Percentiles rank a stretch among this genome's conserved stretches.
These are phyloP conservation scores for Schwanniomyces yamadae DNA, from an alignment of 805 yeast species.

Conservation along the genomic window DNA sequence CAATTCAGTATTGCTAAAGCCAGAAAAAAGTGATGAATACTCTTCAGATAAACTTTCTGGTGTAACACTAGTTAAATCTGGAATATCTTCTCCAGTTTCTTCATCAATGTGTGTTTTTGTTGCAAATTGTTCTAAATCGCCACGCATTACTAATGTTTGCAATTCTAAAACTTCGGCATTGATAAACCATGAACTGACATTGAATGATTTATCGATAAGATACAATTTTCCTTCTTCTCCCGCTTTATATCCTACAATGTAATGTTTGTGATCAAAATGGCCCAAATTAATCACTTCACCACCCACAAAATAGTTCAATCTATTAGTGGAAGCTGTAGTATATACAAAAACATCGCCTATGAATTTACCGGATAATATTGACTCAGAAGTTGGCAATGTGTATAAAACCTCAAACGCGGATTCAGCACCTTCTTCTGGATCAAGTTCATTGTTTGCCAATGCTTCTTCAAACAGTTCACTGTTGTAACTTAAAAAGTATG, in stretches of 20 bases:
- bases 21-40: conserved; percentile 50
- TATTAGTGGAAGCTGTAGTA: conserved; percentile 75
- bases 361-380: conserved; percentile 87
- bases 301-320: conserved; percentile 93
- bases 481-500: conserved; percentile 75
- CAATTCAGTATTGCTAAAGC: conserved; percentile 62
- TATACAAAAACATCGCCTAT: conserved; percentile 96
- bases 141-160: conserved; percentile 93
- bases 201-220: conserved; percentile 86
- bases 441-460: conserved; percentile 53
- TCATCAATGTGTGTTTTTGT: conserved; percentile 28
- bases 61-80: conserved; percentile 33
- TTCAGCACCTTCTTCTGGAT: conserved; percentile 86
- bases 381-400: conserved; percentile 68
- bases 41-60: conserved; percentile 61
- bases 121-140: conserved; percentile 74
- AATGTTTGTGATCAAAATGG: conserved; percentile 87
- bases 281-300: conserved; percentile 89
- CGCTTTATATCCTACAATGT: conserved; percentile 83
- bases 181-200: conserved; percentile 75
- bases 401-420: conserved; percentile 80
- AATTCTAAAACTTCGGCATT: conserved; percentile 88
- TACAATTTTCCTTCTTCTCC: conserved; percentile 82
- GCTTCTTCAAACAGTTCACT: conserved; percentile 66
- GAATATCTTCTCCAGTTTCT: conserved; percentile 37